Evolutionary conservation across 768 basidiomycete genomes (phyloP).

Genomic region (Dendrothele bispora): DNA sequence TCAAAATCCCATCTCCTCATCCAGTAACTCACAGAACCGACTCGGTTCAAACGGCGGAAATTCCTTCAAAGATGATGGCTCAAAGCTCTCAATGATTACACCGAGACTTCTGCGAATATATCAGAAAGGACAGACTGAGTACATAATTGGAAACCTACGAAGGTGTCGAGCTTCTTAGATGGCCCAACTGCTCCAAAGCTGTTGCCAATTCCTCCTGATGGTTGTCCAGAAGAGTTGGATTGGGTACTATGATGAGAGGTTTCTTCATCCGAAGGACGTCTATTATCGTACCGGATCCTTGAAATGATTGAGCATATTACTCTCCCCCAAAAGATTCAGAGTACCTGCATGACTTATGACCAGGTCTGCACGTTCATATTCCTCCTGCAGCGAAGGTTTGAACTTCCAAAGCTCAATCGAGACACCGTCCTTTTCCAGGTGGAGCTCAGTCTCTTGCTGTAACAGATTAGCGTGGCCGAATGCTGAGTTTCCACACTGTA

Average conservation of each 20-base stretch:
- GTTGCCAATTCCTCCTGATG: slow-evolving; percentile 90
- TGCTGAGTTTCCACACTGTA: slow-evolving; percentile 79
- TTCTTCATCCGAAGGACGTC: slow-evolving; percentile 78
- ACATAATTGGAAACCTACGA: slow-evolving; percentile 43
- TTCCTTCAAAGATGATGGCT: slow-evolving; percentile 42
- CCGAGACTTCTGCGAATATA: slow-evolving; percentile 59
- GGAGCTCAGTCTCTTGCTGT: slow-evolving; percentile 21
- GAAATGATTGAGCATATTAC: slow-evolving; percentile 1
- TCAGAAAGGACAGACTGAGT: slow-evolving; percentile 1
- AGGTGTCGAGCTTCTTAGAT: slow-evolving; percentile 58
- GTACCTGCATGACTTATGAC: slow-evolving; percentile 94
- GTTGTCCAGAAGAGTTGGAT: slow-evolving; percentile 85
- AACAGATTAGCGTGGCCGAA: slow-evolving; percentile 37
- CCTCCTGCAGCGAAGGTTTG: slow-evolving; percentile 67
- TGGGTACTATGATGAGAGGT: slow-evolving; percentile 85
- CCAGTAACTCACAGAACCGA: slow-evolving; percentile 66
- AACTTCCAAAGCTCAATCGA: slow-evolving; percentile 70
- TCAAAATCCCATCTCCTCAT: slow-evolving; percentile 79
- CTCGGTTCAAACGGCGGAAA: slow-evolving; percentile 72
- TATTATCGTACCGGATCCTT: slow-evolving; percentile 94
- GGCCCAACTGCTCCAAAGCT: slow-evolving; percentile 55
- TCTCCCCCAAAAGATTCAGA: slow-evolving; percentile 18
- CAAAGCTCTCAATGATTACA: slow-evolving; percentile 50
- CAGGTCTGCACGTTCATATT: slow-evolving; percentile 67
- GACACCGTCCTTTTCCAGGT: slow-evolving; percentile 39